phyloP scores from a whole-genome alignment of 768 basidiomycete species.

The Hypholoma sublateritium region DNA sequence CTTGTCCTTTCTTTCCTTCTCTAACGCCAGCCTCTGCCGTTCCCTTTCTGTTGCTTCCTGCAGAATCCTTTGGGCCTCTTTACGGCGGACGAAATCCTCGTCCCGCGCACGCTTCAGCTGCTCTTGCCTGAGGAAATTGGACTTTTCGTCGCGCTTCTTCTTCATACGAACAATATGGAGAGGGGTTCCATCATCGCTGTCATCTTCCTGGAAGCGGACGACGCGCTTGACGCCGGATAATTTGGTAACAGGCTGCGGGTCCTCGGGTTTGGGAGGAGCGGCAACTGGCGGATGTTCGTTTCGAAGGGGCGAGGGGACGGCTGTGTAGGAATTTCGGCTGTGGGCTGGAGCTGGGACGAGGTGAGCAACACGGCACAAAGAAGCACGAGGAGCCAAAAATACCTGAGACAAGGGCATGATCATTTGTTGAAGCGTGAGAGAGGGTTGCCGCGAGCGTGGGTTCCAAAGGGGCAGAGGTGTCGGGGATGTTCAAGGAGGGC shows the following conservation, averaged over 20 bases:
- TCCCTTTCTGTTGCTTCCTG: slow-evolving; percentile 50
- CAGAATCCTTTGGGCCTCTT: slow-evolving; percentile 39
- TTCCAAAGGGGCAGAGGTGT: slow-evolving; percentile 14
- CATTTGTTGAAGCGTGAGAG: slow-evolving; percentile 18
- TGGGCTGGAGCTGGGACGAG: slow-evolving; percentile 22
- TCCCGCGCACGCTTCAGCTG: slow-evolving; percentile 51
- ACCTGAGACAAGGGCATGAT: slow-evolving; percentile 16
- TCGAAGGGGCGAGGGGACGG: slow-evolving; percentile 52
- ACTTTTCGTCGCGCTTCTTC: slow-evolving; percentile 74
- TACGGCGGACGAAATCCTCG: slow-evolving; percentile 49
- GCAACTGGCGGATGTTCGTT: slow-evolving; percentile 32
- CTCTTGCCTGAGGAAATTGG: slow-evolving; percentile 61
- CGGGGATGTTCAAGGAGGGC: slow-evolving; percentile 13
- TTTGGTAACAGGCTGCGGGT: background rate
- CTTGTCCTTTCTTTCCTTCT: slow-evolving; percentile 54
- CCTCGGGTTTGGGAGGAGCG: background rate
- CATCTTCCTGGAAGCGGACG: slow-evolving; percentile 65
- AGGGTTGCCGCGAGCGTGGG: slow-evolving; percentile 14
- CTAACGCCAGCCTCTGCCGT: slow-evolving; percentile 45
- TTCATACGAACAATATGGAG: slow-evolving; percentile 70
- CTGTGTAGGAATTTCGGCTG: slow-evolving; percentile 34
- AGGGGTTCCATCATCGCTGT: slow-evolving; percentile 69
- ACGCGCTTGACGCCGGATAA: slow-evolving; percentile 44
- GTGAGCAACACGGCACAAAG: slow-evolving; percentile 7
- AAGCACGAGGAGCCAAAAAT: slow-evolving; percentile 14